phyloP scores from a whole-genome alignment of 2,329 filamentous ascomycete genomes.

The Ophidiomyces ophidiicola region DNA sequence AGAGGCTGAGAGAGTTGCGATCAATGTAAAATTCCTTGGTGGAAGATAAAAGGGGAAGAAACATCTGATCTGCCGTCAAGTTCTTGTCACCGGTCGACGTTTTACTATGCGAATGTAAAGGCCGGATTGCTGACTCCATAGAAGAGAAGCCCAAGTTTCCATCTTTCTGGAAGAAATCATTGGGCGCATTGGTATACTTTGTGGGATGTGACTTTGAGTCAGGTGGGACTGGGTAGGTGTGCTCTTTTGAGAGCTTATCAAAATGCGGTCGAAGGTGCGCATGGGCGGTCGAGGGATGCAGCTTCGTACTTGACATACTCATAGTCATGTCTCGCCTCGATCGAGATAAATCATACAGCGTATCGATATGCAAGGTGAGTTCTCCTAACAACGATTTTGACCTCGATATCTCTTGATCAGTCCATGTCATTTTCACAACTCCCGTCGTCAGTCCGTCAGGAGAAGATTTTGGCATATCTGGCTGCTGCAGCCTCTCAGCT shows the following conservation, averaged over 20 bases:
- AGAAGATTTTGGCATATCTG: conserved; percentile 26
- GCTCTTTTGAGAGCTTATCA: conserved; percentile 18
- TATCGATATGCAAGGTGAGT: conserved; percentile 51
- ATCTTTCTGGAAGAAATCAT: background rate
- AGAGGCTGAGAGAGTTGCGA: conserved; percentile 29
- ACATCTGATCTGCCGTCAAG: conserved; percentile 23
- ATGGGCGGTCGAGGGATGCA: background rate
- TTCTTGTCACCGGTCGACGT: conserved; percentile 16
- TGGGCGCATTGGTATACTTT: background rate
- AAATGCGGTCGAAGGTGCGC: conserved; percentile 10
- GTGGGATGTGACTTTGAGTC: background rate
- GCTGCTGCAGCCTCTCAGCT: conserved; percentile 45
- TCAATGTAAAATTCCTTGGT: conserved; percentile 29
- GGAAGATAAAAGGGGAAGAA: conserved; percentile 14
- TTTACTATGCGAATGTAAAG: background rate
- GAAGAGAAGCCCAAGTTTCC: conserved; percentile 10
- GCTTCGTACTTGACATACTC: conserved; percentile 25
- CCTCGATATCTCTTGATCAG: conserved; percentile 40
- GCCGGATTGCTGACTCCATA: conserved; percentile 17
- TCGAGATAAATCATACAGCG: conserved; percentile 50
- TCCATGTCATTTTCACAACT: conserved; percentile 34
- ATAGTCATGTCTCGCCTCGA: conserved; percentile 40
- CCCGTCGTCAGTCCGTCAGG: conserved; percentile 27
- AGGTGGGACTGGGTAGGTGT: conserved; percentile 15
- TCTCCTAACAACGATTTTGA: conserved; percentile 49